Evolutionary conservation across 2,329 filamentous ascomycete genomes (phyloP).

Genomic region (Colletotrichum endophyticum): DNA sequence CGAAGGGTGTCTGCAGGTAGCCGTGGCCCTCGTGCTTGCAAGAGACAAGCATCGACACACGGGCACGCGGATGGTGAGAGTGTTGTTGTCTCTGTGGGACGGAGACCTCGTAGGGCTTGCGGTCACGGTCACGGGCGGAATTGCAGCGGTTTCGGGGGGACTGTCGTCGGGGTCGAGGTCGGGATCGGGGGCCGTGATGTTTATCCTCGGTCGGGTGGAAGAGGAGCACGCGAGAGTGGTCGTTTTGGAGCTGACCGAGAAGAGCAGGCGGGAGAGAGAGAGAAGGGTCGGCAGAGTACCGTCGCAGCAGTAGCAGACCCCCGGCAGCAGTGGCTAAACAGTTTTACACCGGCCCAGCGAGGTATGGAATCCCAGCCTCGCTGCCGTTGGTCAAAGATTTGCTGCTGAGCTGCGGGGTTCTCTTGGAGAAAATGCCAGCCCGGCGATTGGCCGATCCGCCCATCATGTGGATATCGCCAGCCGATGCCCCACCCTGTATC

Average conservation of each 20-base stretch:
- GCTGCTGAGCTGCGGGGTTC: constrained; percentile 19
- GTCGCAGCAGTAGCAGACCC: not conserved
- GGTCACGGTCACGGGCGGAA: not conserved
- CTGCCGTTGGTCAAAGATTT: constrained; percentile 21
- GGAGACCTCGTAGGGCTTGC: constrained; percentile 1
- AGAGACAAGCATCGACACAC: constrained; percentile 15
- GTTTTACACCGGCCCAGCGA: not conserved
- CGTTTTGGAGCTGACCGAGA: not conserved
- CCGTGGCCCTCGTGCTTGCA: constrained; percentile 18
- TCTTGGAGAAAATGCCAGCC: constrained; percentile 18
- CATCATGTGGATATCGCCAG: not conserved
- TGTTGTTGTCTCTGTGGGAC: not conserved
- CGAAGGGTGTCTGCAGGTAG: constrained; percentile 18
- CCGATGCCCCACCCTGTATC: not conserved
- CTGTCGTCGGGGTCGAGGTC: not conserved
- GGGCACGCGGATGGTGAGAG: constrained; percentile 7
- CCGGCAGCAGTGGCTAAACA: not conserved
- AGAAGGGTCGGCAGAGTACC: not conserved
- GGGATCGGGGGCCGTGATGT: constrained; percentile 1
- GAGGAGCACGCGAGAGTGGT: constrained; percentile 18
- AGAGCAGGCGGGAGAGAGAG: not conserved
- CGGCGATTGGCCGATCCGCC: not conserved
- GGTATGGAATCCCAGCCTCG: constrained; percentile 12
- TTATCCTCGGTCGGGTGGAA: constrained; percentile 23
- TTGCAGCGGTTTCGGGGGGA: not conserved